phyloP scores from a whole-genome alignment of 164 flowering plant genomes.

The Sedum album region DNA sequence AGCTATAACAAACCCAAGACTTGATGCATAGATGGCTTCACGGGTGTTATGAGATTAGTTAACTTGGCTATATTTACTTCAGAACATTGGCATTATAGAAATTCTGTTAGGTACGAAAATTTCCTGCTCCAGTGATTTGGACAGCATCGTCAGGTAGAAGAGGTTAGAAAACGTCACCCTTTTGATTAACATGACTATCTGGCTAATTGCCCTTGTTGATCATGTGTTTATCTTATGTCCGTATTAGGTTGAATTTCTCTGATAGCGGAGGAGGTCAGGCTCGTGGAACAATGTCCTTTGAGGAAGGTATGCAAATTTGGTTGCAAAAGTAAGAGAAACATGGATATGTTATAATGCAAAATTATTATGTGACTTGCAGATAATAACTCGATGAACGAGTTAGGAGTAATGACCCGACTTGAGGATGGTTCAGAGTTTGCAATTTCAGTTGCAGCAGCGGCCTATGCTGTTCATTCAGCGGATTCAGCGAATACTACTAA shows the following conservation, averaged over 20 bases:
- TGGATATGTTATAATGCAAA: too few species aligned
- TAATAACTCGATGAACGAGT: slow-evolving; percentile 12
- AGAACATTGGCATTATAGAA: background rate
- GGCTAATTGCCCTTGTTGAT: background rate
- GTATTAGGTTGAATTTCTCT: too few species aligned
- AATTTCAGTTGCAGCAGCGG: slow-evolving; percentile 39
- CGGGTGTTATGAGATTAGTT: background rate
- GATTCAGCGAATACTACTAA: slow-evolving; percentile 16
- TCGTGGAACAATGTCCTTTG: slow-evolving; percentile 12
- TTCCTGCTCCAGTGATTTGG: slow-evolving; percentile 13
- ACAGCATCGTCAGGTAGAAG: slow-evolving; percentile 24
- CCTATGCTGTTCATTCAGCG: slow-evolving; percentile 31
- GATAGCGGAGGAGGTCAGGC: too few species aligned
- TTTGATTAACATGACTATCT: background rate
- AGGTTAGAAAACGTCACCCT: slow-evolving; percentile 20
- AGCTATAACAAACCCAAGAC: background rate
- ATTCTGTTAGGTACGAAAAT: background rate
- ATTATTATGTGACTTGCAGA: slow-evolving; percentile 11
- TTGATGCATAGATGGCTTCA: background rate
- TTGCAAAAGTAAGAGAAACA: too few species aligned
- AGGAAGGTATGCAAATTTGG: background rate
- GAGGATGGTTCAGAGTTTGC: slow-evolving; percentile 19
- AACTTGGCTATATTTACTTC: background rate
- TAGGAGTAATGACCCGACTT: slow-evolving; percentile 9
- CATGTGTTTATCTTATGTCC: slow-evolving; percentile 13